Evolutionary conservation across 768 basidiomycete species (phyloP), one percentile per base, ranked within the genome.

Genomic region (Postia placenta): DNA sequence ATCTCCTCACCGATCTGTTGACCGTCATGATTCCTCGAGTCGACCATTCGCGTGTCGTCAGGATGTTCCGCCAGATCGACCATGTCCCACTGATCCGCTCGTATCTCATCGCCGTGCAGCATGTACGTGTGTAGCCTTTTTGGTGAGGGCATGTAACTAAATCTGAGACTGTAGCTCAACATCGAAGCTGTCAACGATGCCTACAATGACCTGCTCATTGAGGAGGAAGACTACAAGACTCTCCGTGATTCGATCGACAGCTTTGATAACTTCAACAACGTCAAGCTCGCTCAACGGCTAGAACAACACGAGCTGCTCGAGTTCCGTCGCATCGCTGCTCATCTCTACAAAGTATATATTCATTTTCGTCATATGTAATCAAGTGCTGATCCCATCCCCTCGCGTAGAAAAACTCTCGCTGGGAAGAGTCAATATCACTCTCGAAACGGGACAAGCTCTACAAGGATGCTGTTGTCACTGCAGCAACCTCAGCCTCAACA

Each of bases 191-290:
- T 99, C 61, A 99, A 99, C 61, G 93, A 96, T 56, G 94, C 95
- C 6, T 97, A 96, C 72, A 97, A 98, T 60, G 89, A 92, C 60
- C 74, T 99, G n/a, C 76, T 98, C 37, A 98, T 99, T 51, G 96
- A 99, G 66, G 96, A 99, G 66, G 96, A 99, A 69, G 95, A 99
- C 64, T 92, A 94, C 74, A 92, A 95, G 68, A 97, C 95, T 0
- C 79, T 99, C 6, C 88, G 95, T 7, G 96, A 96, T 66, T 94
- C 92, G 9, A 94, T 98, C 45, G 95, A 98, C 69, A 93, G 93
- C 65, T 94, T 96, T 62, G 93, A 97, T 69, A 97, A 96, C 69
- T 99, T 96, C 73, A 90, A 98, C 69, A 92, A 89, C 58, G 82
- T 92, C 51, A 76, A 72, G 25, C 81, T 99, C 26, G 94, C 95